phyloP scores from a whole-genome alignment of 2,329 filamentous ascomycete species.

The Polytolypa hystricis region DNA sequence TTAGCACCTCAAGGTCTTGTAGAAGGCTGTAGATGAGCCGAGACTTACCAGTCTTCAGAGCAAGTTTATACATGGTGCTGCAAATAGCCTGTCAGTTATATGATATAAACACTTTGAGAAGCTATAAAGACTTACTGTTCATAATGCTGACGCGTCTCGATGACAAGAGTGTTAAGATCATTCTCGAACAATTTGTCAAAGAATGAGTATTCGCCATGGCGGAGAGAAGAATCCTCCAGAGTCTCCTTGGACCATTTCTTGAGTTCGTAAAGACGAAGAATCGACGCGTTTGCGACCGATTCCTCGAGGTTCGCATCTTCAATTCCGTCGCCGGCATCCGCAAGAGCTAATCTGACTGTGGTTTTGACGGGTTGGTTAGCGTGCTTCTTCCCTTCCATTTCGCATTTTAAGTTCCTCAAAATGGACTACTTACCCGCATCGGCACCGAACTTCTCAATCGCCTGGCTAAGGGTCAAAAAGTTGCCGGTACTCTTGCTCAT shows the following conservation, averaged over 20 bases:
- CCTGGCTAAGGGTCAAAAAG: constrained; percentile 81
- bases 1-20: constrained; percentile 65
- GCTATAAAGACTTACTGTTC: constrained; percentile 41
- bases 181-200: constrained; percentile 88
- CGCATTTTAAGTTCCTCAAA: too few species aligned
- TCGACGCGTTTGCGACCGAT: constrained; percentile 81
- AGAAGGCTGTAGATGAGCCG: constrained; percentile 8
- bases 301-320: constrained; percentile 97
- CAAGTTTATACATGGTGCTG: background rate
- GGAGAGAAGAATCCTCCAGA: constrained; percentile 60
- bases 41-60: background rate
- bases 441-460: constrained; percentile 84
- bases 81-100: too few species aligned
- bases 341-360: constrained; percentile 85
- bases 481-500: constrained; percentile 98
- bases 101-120: too few species aligned
- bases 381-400: too few species aligned
- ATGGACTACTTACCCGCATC: constrained; percentile 83
- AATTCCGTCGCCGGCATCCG: constrained; percentile 88
- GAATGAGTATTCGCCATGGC: constrained; percentile 66
- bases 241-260: constrained; percentile 90
- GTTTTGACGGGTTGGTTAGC: too few species aligned
- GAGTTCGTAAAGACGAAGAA: constrained; percentile 70
- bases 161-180: constrained; percentile 76
- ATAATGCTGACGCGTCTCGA: constrained; percentile 69